These are phyloP conservation scores for Bolboschoenus planiculmis DNA, from an alignment of 176 grass and related monocot genomes.

Conservation along the genomic window DNA sequence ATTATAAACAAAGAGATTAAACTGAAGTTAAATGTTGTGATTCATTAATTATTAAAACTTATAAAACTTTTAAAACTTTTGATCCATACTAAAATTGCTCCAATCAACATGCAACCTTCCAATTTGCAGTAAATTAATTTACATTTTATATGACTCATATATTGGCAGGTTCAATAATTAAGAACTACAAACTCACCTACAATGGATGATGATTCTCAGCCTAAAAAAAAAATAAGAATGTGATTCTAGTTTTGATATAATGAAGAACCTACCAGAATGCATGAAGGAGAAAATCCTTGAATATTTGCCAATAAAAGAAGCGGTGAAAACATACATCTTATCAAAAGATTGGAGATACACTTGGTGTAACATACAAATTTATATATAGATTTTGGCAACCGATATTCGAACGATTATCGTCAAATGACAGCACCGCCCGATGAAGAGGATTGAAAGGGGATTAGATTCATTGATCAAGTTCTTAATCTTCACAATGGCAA, in stretches of 20 bases:
- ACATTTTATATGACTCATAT: background rate
- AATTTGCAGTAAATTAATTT: background rate
- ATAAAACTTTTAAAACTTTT: too few species aligned
- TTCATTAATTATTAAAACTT: too few species aligned
- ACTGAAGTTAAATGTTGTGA: too few species aligned
- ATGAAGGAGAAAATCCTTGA: constrained; percentile 9
- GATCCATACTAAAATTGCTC: too few species aligned
- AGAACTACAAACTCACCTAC: background rate
- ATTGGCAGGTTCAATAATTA: background rate
- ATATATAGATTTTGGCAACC: background rate
- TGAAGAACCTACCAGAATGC: background rate
- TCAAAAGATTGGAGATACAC: background rate
- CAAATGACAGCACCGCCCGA: background rate
- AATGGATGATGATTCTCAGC: background rate
- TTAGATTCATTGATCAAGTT: background rate
- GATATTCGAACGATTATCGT: background rate
- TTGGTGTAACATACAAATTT: background rate
- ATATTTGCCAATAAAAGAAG: constrained; percentile 11
- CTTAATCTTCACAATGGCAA: background rate
- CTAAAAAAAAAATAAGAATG: background rate
- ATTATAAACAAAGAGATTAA: too few species aligned
- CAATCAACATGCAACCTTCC: too few species aligned
- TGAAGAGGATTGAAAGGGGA: background rate
- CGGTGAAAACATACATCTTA: background rate
- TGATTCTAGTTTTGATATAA: background rate